Evolutionary conservation across 768 basidiomycete species (phyloP).

Genomic region (Pulveroboletus sp.): DNA sequence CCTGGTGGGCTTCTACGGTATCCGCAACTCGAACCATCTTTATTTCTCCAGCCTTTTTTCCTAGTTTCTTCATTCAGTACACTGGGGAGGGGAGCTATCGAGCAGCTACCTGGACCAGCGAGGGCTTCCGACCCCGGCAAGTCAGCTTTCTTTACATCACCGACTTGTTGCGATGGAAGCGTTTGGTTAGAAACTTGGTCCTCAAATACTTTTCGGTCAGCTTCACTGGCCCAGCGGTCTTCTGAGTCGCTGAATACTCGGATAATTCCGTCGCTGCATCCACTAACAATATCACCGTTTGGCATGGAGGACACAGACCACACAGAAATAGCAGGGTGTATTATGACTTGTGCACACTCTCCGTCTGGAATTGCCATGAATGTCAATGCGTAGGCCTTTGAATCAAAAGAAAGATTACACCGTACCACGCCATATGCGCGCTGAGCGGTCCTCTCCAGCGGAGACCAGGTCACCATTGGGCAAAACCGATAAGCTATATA

Average conservation of each 20-base stretch:
- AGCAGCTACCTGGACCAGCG: slow-evolving; percentile 51
- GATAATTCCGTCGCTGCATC: slow-evolving; percentile 82
- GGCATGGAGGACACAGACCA: slow-evolving; percentile 89
- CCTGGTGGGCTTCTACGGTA: slow-evolving; percentile 87
- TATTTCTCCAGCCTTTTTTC: slow-evolving; percentile 91
- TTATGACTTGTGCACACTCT: slow-evolving; percentile 81
- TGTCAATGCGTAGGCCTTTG: not conserved
- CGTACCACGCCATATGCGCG: slow-evolving; percentile 87
- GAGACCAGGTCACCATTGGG: slow-evolving; percentile 81
- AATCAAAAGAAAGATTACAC: slow-evolving; percentile 9
- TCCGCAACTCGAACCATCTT: slow-evolving; percentile 84
- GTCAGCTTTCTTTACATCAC: slow-evolving; percentile 90
- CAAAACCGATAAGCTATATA: slow-evolving; percentile 83
- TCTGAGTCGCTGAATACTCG: slow-evolving; percentile 77
- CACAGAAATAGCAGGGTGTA: slow-evolving; percentile 95
- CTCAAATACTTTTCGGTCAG: slow-evolving; percentile 65
- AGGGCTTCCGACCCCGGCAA: slow-evolving; percentile 85
- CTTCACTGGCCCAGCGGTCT: slow-evolving; percentile 67
- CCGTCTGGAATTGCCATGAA: slow-evolving; percentile 51
- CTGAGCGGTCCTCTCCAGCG: slow-evolving; percentile 91
- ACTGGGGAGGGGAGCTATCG: not conserved
- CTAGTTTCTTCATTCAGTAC: slow-evolving; percentile 34
- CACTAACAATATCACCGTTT: slow-evolving; percentile 89
- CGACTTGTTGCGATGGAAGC: slow-evolving; percentile 80
- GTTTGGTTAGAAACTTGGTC: slow-evolving; percentile 72